phyloP scores from a whole-genome alignment of 768 basidiomycete species.

The Agaricus sinodeliciosus region DNA sequence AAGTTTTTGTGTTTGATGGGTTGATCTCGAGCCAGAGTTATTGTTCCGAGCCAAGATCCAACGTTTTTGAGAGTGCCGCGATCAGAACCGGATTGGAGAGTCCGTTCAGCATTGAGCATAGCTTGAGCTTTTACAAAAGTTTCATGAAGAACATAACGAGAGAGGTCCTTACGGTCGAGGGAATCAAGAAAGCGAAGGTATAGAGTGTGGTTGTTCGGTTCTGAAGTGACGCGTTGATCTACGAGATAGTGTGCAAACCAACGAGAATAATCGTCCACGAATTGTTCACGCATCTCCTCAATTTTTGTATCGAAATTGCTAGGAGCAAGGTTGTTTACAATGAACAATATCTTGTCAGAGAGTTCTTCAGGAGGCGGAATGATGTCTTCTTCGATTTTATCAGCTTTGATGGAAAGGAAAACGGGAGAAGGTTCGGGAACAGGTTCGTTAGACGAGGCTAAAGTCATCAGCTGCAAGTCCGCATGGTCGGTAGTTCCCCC shows the following conservation, averaged over 20 bases:
- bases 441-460: neutral
- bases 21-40: constrained; percentile 87
- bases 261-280: constrained; percentile 75
- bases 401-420: constrained; percentile 77
- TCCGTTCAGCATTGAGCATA: constrained; percentile 88
- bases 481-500: constrained; percentile 34
- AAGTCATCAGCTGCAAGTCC: constrained; percentile 24
- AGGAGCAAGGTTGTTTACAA: constrained; percentile 95
- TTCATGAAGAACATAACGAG: constrained; percentile 85
- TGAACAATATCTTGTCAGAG: constrained; percentile 93
- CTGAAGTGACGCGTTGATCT: constrained; percentile 90
- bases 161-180: constrained; percentile 59
- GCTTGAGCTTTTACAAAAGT: constrained; percentile 82
- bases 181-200: constrained; percentile 93
- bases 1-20: constrained; percentile 92
- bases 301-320: constrained; percentile 89
- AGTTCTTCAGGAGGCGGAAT: constrained; percentile 76
- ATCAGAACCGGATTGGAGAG: constrained; percentile 79
- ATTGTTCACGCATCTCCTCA: constrained; percentile 77
- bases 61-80: constrained; percentile 88
- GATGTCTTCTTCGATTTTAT: constrained; percentile 53
- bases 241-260: constrained; percentile 99
- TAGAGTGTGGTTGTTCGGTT: constrained; percentile 94
- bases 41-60: constrained; percentile 88
- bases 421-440: constrained; percentile 39